Evolutionary conservation across 768 basidiomycete species (phyloP).

Genomic region (Leccinum uliginosum): DNA sequence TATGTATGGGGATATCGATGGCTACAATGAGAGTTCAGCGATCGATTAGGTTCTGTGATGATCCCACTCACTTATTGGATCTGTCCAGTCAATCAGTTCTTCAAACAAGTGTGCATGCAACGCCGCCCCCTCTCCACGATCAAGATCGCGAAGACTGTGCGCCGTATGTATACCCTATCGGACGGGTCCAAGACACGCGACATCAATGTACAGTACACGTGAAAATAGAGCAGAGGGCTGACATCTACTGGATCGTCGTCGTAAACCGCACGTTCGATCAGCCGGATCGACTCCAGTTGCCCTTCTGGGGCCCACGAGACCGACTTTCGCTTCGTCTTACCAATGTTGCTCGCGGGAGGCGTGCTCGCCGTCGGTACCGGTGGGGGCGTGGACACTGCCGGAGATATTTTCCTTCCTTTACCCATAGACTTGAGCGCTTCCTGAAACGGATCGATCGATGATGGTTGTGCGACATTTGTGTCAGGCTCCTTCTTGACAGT

Average conservation of each 20-base stretch:
- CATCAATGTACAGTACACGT: constrained; percentile 50
- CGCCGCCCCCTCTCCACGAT: constrained; percentile 83
- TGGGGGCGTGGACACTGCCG: constrained; percentile 58
- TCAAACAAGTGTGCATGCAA: constrained; percentile 80
- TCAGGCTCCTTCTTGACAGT: constrained; percentile 49
- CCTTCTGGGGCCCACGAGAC: constrained; percentile 77
- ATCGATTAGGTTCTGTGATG: constrained; percentile 15
- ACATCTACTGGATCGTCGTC: constrained; percentile 87
- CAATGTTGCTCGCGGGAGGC: constrained; percentile 35
- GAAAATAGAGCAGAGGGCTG: constrained; percentile 49
- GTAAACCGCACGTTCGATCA: constrained; percentile 84
- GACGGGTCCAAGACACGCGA: constrained; percentile 32
- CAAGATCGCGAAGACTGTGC: constrained; percentile 79
- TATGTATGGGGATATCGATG: constrained; percentile 57
- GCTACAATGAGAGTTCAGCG: constrained; percentile 36
- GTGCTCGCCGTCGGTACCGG: constrained; percentile 28
- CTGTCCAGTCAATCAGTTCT: constrained; percentile 82
- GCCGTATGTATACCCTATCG: constrained; percentile 66
- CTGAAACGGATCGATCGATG: constrained; percentile 75
- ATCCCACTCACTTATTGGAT: constrained; percentile 66
- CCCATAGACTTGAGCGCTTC: constrained; percentile 76
- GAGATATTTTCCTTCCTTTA: constrained; percentile 58
- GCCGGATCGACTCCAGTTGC: constrained; percentile 67
- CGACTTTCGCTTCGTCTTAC: constrained; percentile 65
- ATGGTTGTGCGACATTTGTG: constrained; percentile 66